Evolutionary conservation across 2,329 filamentous ascomycete species (phyloP).

Genomic region (Arachnopeziza araneosa): DNA sequence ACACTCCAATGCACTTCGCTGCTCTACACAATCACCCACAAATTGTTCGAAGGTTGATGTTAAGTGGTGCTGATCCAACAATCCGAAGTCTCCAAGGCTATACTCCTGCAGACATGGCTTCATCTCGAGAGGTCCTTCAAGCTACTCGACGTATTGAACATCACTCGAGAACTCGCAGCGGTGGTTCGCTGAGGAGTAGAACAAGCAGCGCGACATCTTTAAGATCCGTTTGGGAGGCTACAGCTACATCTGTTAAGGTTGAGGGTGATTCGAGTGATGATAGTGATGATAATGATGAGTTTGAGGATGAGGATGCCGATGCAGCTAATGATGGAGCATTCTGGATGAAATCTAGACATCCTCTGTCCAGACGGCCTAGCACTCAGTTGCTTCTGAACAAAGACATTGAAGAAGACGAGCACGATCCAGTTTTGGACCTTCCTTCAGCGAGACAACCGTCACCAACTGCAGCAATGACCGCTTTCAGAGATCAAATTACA

Average conservation of each 20-base stretch:
- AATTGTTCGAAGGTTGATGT: constrained; percentile 69
- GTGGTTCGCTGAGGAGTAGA: constrained; percentile 51
- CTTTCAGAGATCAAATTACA: constrained; percentile 67
- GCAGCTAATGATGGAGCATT: constrained; percentile 27
- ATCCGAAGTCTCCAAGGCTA: constrained; percentile 65
- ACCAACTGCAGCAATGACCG: constrained; percentile 58
- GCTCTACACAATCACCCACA: constrained; percentile 69
- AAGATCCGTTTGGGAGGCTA: constrained; percentile 60
- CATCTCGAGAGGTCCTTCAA: constrained; percentile 57
- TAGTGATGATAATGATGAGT: constrained; percentile 36
- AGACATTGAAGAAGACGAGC: constrained; percentile 13
- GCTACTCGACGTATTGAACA: constrained; percentile 57
- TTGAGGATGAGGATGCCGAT: constrained; percentile 30
- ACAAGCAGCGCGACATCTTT: constrained; percentile 63
- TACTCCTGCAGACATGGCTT: constrained; percentile 65
- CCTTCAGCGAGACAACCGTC: constrained; percentile 36
- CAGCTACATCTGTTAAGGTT: constrained; percentile 35
- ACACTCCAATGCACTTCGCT: constrained; percentile 77
- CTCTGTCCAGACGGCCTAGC: constrained; percentile 26
- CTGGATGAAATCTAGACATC: constrained; percentile 29
- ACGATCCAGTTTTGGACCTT: constrained; percentile 24
- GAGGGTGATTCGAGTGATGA: constrained; percentile 38
- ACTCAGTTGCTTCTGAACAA: constrained; percentile 16
- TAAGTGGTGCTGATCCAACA: constrained; percentile 66
- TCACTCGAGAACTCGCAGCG: constrained; percentile 62